A percentile compares a stretch with the other conserved stretches of the same genome.
These are phyloP conservation scores for Tetraselmis striata DNA, from an alignment of 139 green algal species.

Conservation along the genomic window DNA sequence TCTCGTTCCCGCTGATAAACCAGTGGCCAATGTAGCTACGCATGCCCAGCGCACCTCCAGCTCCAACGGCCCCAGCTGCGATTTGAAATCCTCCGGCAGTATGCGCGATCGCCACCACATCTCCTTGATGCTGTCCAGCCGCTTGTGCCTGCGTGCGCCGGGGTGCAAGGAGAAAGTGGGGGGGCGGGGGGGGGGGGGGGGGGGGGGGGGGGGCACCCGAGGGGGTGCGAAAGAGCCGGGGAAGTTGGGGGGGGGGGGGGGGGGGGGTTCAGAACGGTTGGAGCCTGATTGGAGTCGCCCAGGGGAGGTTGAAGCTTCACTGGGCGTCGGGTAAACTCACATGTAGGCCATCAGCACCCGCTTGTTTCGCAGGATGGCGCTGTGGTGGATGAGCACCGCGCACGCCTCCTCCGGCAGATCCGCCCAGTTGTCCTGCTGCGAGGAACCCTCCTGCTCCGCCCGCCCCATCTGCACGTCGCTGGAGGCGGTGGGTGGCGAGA, in stretches of 20 bases:
- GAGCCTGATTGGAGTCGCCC: too few species aligned
- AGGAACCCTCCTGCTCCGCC: conserved; percentile 9
- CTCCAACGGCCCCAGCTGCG: conserved; percentile 37
- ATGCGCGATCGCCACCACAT: conserved; percentile 40
- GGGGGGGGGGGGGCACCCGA: too few species aligned
- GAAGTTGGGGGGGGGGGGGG: too few species aligned
- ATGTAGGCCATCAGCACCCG: conserved; percentile 41
- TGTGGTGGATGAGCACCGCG: conserved; percentile 48
- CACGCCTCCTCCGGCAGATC: conserved; percentile 27
- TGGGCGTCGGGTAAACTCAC: conserved; percentile 25
- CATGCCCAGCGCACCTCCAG: too few species aligned
- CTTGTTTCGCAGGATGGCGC: conserved; percentile 51
- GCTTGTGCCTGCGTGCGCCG: conserved; percentile 42
- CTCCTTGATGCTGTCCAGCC: conserved; percentile 35
- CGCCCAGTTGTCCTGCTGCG: conserved; percentile 5
- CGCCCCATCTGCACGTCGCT: neutral
- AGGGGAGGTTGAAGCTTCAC: too few species aligned
- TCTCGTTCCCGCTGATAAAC: too few species aligned
- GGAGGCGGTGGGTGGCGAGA: too few species aligned
- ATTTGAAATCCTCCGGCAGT: conserved; percentile 32
- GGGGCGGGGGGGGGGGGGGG: too few species aligned
- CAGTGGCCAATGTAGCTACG: too few species aligned
- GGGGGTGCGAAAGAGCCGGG: too few species aligned
- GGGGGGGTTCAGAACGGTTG: too few species aligned
- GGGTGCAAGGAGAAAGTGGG: too few species aligned